Evolutionary conservation across 495 filamentous ascomycete species (phyloP), one percentile per base, ranked within the genome.

Genomic region (Xylaria longipes): DNA sequence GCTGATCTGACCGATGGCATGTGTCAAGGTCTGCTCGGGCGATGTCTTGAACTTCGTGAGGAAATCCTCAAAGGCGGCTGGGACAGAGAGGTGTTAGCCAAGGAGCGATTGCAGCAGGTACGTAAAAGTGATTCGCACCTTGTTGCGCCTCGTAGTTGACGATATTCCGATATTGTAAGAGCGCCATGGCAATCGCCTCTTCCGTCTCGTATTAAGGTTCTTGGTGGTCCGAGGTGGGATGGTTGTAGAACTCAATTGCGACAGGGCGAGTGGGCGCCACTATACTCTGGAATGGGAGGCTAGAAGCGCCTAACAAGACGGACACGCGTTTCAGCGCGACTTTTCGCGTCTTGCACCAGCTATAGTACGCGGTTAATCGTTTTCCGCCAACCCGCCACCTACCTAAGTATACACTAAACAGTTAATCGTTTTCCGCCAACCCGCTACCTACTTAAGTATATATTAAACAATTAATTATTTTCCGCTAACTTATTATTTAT

Each of bases 91-190:
- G 48, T 76, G 65, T 73, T 69, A 79, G 72, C 69, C n/a, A 52
- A 33, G 41, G 71, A 68, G 52, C 31, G 66, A 65, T 31, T 56
- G 39, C 60, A 37, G 14, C 29, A 46, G 31, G 17, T 25, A 68
- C 37, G 33, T 45, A 41, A 31, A 6, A 25, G 82, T 87, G 69
- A 17, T 41, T 61, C 70, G 63, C 79, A 93, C 93, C 80, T 83
- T 94, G 90, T 80, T 99, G 96, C 63, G 89, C 89, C 76, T 87
- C 87, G 82, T 98, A 99, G 78, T 97, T 90, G 72, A 97, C 94
- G 37, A 91, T 90, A 68, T 88, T 84, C 74, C 83, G 87, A 78
- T 91, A 92, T 71, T 90, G 89, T 67, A 92, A 87, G 72, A 97
- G 89, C 85, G 94, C 89, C 94, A 97, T 97, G 56, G 31, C 72